Base-by-base conservation (phyloP, 345 rosid genomes). In the Lepidium sativum region DNA sequence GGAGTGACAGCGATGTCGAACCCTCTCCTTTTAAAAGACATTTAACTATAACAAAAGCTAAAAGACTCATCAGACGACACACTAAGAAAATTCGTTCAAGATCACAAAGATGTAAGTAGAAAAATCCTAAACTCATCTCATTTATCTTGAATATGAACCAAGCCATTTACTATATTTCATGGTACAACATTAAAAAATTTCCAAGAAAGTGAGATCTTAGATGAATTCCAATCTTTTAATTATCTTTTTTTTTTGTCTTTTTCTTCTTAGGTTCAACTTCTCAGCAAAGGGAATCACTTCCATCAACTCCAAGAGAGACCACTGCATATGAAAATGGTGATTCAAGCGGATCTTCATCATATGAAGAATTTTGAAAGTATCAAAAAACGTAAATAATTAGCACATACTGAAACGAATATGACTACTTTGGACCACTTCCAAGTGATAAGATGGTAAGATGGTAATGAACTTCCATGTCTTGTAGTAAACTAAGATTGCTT, bases 1-100 rank as follows among this genome's bases (percentile, higher is more conserved):
- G 97, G 96, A 90, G 99, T 61, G 99, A 86, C 68, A 85, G 91
- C 70, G 99, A 94, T 50, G 86, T 60, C 5, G 99, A 88, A 17
- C 80, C 79, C 66, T 85, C 96, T 39, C 96, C 96, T 39, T 85
- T 82, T 66, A 89, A 97, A 29, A 61, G 95, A 69, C 99, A 94
- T 66, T 85, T 88, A 55, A 94, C 99, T 29, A 94, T 94, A 75
- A 90, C 86, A 17, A 88, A 85, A 77, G 92, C 99, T 15, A 94
- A 77, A 75, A 88, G 71, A 67, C 95, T 94, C 67, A 79, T 94
- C 48, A 81, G 77, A 80, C 84, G 96, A 4, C 96, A 88, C 72
- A 94, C 99, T 27, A 94, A 86, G 77, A 94, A 88, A 64, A 81
- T 94, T 59, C 84, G 95, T 21, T 74, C 88, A 48, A 83, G 87